Evolutionary conservation across 306 rosid species (phyloP).

Genomic region (Cyclanthera cordifolia): DNA sequence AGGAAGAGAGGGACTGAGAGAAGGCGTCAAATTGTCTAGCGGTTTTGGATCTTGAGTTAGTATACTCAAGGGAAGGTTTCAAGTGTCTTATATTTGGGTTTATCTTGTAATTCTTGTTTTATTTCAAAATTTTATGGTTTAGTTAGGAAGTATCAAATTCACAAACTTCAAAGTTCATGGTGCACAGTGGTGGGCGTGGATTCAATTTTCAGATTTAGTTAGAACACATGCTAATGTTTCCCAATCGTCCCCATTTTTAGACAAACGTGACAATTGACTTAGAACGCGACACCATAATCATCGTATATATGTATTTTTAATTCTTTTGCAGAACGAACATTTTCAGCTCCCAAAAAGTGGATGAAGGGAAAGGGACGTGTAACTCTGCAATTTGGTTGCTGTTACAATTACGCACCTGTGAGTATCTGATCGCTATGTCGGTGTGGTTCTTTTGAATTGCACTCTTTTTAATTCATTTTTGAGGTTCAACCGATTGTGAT

Average conservation of each 20-base stretch:
- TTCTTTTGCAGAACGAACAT: conserved; percentile 65
- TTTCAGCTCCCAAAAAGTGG: conserved; percentile 81
- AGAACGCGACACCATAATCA: not conserved
- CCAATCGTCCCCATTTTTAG: not conserved
- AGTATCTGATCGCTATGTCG: conserved; percentile 16
- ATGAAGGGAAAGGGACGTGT: conserved; percentile 97
- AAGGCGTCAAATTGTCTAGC: no score
- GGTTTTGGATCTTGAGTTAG: no score
- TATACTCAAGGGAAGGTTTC: no score
- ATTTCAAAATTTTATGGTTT: no score
- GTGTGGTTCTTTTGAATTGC: not conserved
- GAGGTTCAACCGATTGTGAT: not conserved
- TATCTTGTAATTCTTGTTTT: no score
- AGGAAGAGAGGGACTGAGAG: no score
- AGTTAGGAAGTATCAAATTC: not conserved
- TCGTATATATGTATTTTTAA: not conserved
- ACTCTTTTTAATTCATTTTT: not conserved
- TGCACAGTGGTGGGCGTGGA: not conserved
- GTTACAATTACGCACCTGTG: conserved; percentile 84
- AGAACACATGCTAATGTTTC: not conserved
- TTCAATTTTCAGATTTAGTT: not conserved
- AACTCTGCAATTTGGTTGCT: conserved; percentile 87
- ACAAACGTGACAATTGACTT: not conserved
- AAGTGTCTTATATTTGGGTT: no score
- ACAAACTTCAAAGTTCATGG: not conserved